These are phyloP conservation scores for Pyrrhoderma lamaoense DNA, from an alignment of 1,284 basidiomycete genomes.

Conservation along the genomic window DNA sequence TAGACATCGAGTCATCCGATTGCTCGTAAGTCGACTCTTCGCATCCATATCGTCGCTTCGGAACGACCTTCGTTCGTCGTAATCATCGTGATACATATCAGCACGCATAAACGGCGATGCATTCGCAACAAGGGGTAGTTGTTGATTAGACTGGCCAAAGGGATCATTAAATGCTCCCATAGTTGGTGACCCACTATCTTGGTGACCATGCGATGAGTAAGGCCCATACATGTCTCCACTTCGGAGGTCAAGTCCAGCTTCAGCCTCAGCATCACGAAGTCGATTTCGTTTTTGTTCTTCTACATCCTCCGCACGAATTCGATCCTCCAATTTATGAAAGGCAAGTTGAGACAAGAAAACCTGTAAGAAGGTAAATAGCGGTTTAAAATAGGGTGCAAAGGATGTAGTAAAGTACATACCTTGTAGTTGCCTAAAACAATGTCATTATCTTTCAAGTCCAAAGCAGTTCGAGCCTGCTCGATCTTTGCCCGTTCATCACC, in stretches of 20 bases:
- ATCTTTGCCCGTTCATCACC: conserved; percentile 48
- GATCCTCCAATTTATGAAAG: conserved; percentile 89
- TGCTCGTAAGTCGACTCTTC: conserved; percentile 64
- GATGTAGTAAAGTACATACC: conserved; percentile 35
- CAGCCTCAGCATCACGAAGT: conserved; percentile 65
- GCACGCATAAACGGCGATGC: conserved; percentile 71
- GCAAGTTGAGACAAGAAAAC: conserved; percentile 85
- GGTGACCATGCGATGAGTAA: conserved; percentile 46
- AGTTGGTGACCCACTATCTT: conserved; percentile 36
- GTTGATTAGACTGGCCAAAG: conserved; percentile 50
- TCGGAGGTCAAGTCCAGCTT: conserved; percentile 63
- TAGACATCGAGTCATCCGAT: conserved; percentile 73
- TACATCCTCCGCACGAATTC: conserved; percentile 72
- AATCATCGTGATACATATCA: conserved; percentile 67
- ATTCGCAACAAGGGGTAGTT: conserved; percentile 69
- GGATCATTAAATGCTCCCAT: conserved; percentile 42
- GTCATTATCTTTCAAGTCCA: conserved; percentile 66
- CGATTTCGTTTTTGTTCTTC: conserved; percentile 79
- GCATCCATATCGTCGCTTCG: conserved; percentile 73
- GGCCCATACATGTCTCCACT: conserved; percentile 77
- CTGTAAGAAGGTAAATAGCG: conserved; percentile 33
- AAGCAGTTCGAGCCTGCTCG: conserved; percentile 53
- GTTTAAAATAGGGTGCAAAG: conserved; percentile 8
- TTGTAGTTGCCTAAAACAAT: conserved; percentile 77
- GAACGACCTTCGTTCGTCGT: conserved; percentile 71